Percentiles rank a stretch among this genome's conserved stretches.
Conservation (phyloP, 768 basidiomycete species). For the Suillus sp. region DNA sequence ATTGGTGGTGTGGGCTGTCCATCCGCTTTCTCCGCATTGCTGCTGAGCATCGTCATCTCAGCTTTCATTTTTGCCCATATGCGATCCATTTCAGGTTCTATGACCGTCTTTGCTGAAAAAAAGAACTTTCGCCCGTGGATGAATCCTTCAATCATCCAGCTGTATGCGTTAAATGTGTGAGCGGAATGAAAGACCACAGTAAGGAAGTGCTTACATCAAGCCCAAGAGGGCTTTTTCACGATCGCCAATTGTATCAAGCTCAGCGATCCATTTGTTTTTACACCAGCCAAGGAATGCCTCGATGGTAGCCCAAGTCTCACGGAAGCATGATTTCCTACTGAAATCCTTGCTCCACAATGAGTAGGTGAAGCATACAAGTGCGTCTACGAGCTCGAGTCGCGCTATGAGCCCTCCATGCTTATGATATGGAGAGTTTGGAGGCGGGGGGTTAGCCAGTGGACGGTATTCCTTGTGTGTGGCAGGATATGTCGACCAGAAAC, state of each 20-base stretch:
- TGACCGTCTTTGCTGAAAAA: conserved; percentile 38
- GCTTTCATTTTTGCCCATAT: conserved; percentile 37
- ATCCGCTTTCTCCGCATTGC: conserved; percentile 39
- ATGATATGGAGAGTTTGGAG: conserved; percentile 69
- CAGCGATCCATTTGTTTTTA: conserved; percentile 63
- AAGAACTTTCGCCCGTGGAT: conserved; percentile 57
- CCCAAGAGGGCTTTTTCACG: conserved; percentile 67
- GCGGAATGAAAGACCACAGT: conserved; percentile 20
- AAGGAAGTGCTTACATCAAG: conserved; percentile 64
- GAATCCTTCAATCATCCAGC: conserved; percentile 79
- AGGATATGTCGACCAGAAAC: conserved; percentile 74
- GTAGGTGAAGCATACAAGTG: conserved; percentile 82
- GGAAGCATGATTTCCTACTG: conserved; percentile 53
- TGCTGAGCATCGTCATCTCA: conserved; percentile 34
- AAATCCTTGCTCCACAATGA: conserved; percentile 81
- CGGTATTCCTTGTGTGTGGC: conserved; percentile 64
- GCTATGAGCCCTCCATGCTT: conserved; percentile 76
- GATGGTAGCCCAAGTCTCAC: conserved; percentile 68
- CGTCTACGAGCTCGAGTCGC: conserved; percentile 78
- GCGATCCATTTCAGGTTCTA: conserved; percentile 38
- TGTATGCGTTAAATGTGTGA: conserved; percentile 39
- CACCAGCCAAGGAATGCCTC: conserved; percentile 72
- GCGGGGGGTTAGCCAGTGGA: conserved; percentile 63
- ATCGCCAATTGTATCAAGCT: conserved; percentile 43
- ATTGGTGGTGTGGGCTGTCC: conserved; percentile 60